Evolutionary conservation across 805 yeast genomes (phyloP).

Genomic region (Metschnikowia arizonensis): DNA sequence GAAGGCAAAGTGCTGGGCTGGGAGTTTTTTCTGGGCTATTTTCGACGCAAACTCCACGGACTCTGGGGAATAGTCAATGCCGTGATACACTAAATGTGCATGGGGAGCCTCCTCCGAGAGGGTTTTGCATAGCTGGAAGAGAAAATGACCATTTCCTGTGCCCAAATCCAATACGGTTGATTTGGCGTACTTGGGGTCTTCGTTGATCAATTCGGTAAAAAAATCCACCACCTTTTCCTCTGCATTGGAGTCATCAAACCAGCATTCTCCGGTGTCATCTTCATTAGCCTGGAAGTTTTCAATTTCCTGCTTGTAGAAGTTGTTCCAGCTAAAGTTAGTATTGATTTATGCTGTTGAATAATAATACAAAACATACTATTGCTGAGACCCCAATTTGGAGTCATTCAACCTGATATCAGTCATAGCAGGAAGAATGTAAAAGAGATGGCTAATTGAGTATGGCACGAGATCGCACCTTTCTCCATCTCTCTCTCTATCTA

Average conservation of each 20-base stretch:
- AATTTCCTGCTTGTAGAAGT: constrained; percentile 72
- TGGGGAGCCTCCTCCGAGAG: constrained; percentile 51
- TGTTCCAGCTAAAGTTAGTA: constrained; percentile 66
- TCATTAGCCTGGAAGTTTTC: constrained; percentile 68
- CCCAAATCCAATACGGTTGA: constrained; percentile 73
- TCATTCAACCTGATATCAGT: constrained; percentile 55
- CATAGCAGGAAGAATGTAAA: too few species aligned
- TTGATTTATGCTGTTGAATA: too few species aligned
- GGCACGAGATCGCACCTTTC: too few species aligned
- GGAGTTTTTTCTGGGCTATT: constrained; percentile 44
- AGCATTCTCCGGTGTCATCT: constrained; percentile 88
- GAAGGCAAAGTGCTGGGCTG: constrained; percentile 46
- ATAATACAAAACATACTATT: constrained; percentile 54
- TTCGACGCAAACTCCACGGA: constrained; percentile 72
- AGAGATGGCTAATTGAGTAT: too few species aligned
- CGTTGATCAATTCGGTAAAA: constrained; percentile 38
- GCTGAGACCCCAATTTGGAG: constrained; percentile 81
- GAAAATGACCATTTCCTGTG: constrained; percentile 91
- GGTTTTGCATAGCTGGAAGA: constrained; percentile 65
- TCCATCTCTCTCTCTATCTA: too few species aligned
- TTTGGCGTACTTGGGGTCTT: constrained; percentile 15
- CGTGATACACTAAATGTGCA: constrained; percentile 31
- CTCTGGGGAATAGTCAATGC: constrained; percentile 81
- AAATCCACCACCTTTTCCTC: constrained; percentile 79
- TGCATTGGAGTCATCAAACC: constrained; percentile 96